Evolutionary conservation across 2,329 filamentous ascomycete species (phyloP).

Genomic region (Onygenales sp.): DNA sequence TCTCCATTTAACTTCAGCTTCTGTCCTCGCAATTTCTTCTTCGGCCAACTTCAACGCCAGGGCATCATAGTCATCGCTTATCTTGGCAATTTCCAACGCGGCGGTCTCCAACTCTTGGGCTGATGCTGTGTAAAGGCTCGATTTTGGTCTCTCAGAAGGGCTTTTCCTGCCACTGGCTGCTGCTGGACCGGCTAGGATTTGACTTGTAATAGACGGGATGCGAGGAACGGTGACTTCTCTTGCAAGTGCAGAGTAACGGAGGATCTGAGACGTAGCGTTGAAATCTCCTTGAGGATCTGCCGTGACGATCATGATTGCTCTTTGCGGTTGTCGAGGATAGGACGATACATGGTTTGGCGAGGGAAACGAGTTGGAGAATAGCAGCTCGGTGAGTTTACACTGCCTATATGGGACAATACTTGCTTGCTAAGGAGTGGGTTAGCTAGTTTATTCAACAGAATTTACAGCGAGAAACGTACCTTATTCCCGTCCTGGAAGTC

Average conservation of each 20-base stretch:
- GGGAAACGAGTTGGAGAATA: constrained; percentile 82
- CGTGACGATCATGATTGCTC: constrained; percentile 90
- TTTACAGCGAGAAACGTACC: no score
- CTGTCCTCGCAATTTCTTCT: constrained; percentile 59
- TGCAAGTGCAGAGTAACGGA: constrained; percentile 87
- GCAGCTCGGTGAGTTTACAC: constrained; percentile 74
- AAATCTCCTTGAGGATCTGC: constrained; percentile 89
- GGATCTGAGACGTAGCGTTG: constrained; percentile 92
- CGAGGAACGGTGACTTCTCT: constrained; percentile 87
- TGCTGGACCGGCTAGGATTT: constrained; percentile 42
- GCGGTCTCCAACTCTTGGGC: constrained; percentile 72
- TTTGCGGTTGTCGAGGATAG: constrained; percentile 52
- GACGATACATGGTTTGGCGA: constrained; percentile 44
- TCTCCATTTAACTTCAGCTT: constrained; percentile 64
- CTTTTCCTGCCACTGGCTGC: constrained; percentile 20
- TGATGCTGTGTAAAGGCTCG: constrained; percentile 28
- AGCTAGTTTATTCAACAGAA: neutral
- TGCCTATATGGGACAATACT: constrained; percentile 65
- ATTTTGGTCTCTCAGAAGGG: constrained; percentile 26
- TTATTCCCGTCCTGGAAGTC: constrained; percentile 65
- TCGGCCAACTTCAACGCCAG: constrained; percentile 59
- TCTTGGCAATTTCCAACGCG: constrained; percentile 68
- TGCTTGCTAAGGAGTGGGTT: constrained; percentile 44
- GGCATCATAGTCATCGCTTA: constrained; percentile 67
- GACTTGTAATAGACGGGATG: constrained; percentile 70